Base-by-base conservation (phyloP, 805 yeast genomes). In the Myxozyma mucilagina region DNA sequence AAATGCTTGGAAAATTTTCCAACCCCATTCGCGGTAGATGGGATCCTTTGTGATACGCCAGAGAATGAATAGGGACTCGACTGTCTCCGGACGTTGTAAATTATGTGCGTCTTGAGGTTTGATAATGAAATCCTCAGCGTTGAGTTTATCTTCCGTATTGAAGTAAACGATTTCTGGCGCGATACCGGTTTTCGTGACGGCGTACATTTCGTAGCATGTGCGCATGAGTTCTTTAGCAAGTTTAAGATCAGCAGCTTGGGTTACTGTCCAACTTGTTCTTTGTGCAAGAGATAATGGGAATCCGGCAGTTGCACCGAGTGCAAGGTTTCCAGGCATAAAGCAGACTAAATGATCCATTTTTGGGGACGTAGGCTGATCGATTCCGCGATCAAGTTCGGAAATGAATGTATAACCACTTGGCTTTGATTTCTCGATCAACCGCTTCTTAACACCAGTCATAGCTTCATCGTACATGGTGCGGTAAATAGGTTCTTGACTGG, bases 341-440 rank as follows among this genome's bases (percentile, higher is more conserved):
- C 97, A 92, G 31, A 90, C 97, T 61, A 90, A 77, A 74, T 92
- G 97, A 72, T 92, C 97, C 96, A 92, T 89, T 71, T 90, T 90
- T 16, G 84, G 76, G 14, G 87, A 82, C 14, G 87, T 73, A 2
- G 78, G 75, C 0, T 87, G 85, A 29, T 53, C 62, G n/a, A 89
- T 68, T 10, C 97, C 97, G 34, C 73, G 67, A 24, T 87, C 89
- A 53, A 84, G 79, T 73, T 92, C 97, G 10, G 96, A 96, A 59
- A 91, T 79, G 70, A 80, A 92, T 0, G 87, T 80, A 29, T 87
- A 76, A 2, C 55, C 55, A 67, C 75, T 82, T 3, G 96, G 96
- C 41, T 73, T 72, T 0, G 96, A 85, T 57, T 82, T 77, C 34
- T 79, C 73, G 6, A 87, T 76, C 68, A 92, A 73, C 70, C 87